These are phyloP conservation scores for Lachnum nothofagi DNA, from an alignment of 2,329 filamentous ascomycete species.

Conservation along the genomic window DNA sequence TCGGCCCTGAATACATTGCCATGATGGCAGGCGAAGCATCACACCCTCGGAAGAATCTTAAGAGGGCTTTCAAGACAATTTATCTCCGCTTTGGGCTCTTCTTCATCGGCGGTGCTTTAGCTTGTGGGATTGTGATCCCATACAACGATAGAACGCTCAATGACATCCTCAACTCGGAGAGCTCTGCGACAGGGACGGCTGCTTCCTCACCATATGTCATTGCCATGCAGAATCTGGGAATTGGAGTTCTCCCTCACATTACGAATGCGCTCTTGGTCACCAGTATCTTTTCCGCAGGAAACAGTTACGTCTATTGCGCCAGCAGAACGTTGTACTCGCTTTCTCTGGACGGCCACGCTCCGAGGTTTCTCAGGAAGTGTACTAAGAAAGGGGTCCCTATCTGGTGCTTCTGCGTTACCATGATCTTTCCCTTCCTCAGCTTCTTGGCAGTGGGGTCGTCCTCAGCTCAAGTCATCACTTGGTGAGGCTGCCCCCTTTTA, in stretches of 20 bases:
- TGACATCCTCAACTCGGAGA: conserved; percentile 30
- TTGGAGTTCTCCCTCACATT: conserved; percentile 59
- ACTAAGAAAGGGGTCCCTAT: conserved; percentile 51
- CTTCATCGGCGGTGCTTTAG: conserved; percentile 64
- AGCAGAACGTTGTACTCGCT: conserved; percentile 66
- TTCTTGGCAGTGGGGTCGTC: conserved; percentile 61
- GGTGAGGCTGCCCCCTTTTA: conserved; percentile 16
- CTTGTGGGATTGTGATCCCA: conserved; percentile 61
- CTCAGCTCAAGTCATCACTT: conserved; percentile 36
- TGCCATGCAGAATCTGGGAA: conserved; percentile 63
- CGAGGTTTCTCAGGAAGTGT: conserved; percentile 54
- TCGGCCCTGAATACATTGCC: conserved; percentile 55
- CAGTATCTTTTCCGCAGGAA: conserved; percentile 58
- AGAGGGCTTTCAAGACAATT: conserved; percentile 65
- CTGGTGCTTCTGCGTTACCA: conserved; percentile 63
- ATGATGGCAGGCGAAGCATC: conserved; percentile 66
- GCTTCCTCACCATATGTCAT: conserved; percentile 42
- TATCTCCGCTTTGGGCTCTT: conserved; percentile 68
- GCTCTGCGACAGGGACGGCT: conserved; percentile 43
- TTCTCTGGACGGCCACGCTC: conserved; percentile 61
- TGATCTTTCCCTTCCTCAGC: conserved; percentile 62
- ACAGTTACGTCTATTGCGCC: conserved; percentile 60
- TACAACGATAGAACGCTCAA: conserved; percentile 56
- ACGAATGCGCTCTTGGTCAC: conserved; percentile 64
- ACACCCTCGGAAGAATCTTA: conserved; percentile 59